Evolutionary conservation across 441 rosid genomes (phyloP), one percentile per base, ranked within the genome.

Genomic region (Francoa sonchifolia): DNA sequence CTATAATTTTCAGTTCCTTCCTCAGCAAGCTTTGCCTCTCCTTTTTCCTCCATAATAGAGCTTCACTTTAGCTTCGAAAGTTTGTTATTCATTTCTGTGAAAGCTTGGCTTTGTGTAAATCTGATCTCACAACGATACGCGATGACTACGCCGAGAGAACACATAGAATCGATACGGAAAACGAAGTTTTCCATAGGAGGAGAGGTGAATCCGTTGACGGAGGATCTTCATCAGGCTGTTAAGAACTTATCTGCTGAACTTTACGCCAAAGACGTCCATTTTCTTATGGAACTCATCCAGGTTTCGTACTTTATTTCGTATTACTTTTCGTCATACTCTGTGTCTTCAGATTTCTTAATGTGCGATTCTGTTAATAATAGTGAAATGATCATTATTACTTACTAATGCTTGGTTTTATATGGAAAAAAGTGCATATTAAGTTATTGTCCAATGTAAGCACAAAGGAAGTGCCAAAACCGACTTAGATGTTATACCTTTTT

Each of bases 231-330:
- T 13, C 54, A 49, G 20, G 54, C 54, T 14, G 31, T 49, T 5
- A 49, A 39, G 37, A 49, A 38, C 37, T 82, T 82, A 13, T 76
- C 94, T 0, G 82, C 72, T 28, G 89, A 82, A 16, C 81, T 82
- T 15, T 82, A 82, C 38, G 46, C 86, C 0, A 82, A 72, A 33
- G 86, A 82, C 43, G 81, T 82, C 2, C 94, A 76, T 54, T 76
- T 76, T 28, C 57, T 63, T 5, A 63, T 58, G 69, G 69, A 63
- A 23, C 67, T 74, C 4, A 70, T 76, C 67, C 79, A 72, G 31
- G 75, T 83, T 26, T n/a, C 15, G 18, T 8, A 4, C 14, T 37
- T 18, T 26, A n/a, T n/a, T n/a, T n/a, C n/a, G n/a, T n/a, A n/a
- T n/a, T n/a, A n/a, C n/a, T n/a, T n/a, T n/a, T n/a, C n/a, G n/a